These are phyloP conservation scores for Cudoniella acicularis DNA, from an alignment of 495 filamentous ascomycete genomes.

Conservation along the genomic window DNA sequence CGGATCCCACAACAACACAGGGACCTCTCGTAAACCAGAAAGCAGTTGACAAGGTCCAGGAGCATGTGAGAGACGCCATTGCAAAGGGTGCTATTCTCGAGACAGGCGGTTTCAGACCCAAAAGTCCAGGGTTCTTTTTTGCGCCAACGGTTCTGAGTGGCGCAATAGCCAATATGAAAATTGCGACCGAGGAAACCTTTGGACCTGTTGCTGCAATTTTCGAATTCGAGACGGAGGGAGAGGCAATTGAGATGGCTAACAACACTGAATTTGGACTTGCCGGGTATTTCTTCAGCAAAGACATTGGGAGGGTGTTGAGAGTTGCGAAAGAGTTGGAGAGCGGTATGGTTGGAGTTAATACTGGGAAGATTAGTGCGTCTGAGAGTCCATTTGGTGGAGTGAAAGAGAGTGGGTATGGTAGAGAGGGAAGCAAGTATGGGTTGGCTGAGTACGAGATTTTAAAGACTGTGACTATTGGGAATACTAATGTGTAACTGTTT, in stretches of 20 bases:
- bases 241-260: slow-evolving; percentile 76
- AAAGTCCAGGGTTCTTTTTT: slow-evolving; percentile 64
- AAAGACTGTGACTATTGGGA: slow-evolving; percentile 1
- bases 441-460: slow-evolving; percentile 6
- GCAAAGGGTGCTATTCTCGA: slow-evolving; percentile 57
- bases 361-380: slow-evolving; percentile 36
- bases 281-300: slow-evolving; percentile 75
- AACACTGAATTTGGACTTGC: slow-evolving; percentile 70
- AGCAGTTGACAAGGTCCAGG: slow-evolving; percentile 67
- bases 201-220: slow-evolving; percentile 77
- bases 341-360: slow-evolving; percentile 84
- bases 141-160: slow-evolving; percentile 70
- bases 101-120: not conserved
- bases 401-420: slow-evolving; percentile 11
- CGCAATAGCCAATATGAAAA: slow-evolving; percentile 72
- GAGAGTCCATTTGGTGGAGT: slow-evolving; percentile 9
- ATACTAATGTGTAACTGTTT: not conserved
- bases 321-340: slow-evolving; percentile 76
- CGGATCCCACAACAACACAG: slow-evolving; percentile 62
- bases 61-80: slow-evolving; percentile 65
- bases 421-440: slow-evolving; percentile 10
- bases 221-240: slow-evolving; percentile 72
- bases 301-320: slow-evolving; percentile 63
- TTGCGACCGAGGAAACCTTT: slow-evolving; percentile 78
- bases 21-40: slow-evolving; percentile 74